Conservation (phyloP, 2,329 filamentous ascomycete species). For the Cordyceps sp. region DNA sequence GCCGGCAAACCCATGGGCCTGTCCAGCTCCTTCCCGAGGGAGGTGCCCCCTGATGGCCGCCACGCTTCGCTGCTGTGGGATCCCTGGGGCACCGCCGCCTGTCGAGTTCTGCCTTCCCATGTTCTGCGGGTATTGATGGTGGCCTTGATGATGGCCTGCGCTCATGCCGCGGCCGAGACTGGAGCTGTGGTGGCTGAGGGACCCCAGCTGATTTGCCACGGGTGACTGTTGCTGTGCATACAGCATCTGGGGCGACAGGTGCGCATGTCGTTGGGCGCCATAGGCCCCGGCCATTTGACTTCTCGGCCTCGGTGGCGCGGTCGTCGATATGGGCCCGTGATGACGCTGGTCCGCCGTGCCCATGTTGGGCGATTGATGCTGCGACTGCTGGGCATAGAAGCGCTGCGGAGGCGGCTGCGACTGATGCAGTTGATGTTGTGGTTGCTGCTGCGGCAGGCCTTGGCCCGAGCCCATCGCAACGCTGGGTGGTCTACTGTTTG, state of each 20-base stretch:
- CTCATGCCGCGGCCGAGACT: conserved; percentile 4
- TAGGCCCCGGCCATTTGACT: conserved; percentile 3
- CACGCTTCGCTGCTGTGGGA: conserved; percentile 3
- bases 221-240: conserved; percentile 4
- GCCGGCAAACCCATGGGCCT: conserved; percentile 3
- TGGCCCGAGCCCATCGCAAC: conserved; percentile 3
- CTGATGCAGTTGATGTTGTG: conserved; percentile 3
- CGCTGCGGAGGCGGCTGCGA: conserved; percentile 6
- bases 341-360: conserved; percentile 1
- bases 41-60: conserved; percentile 2
- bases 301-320: conserved; percentile 1
- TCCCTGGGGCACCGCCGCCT: conserved; percentile 1
- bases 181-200: conserved; percentile 1
- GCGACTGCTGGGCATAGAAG: conserved; percentile 1
- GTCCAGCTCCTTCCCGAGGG: conserved; percentile 4
- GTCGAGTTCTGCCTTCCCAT: conserved; percentile 5
- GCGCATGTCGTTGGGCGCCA: conserved; percentile 1
- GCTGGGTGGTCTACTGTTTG: not conserved
- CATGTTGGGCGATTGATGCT: conserved; percentile 3
- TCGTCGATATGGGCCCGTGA: not conserved
- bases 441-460: conserved; percentile 5
- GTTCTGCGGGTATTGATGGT: conserved; percentile 6
- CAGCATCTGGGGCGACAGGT: conserved; percentile 2
- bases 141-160: too few relatives aligned
- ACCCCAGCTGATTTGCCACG: conserved; percentile 5